These are phyloP conservation scores for Alternaria sp. DNA, from an alignment of 2,329 filamentous ascomycete genomes.

Conservation along the genomic window DNA sequence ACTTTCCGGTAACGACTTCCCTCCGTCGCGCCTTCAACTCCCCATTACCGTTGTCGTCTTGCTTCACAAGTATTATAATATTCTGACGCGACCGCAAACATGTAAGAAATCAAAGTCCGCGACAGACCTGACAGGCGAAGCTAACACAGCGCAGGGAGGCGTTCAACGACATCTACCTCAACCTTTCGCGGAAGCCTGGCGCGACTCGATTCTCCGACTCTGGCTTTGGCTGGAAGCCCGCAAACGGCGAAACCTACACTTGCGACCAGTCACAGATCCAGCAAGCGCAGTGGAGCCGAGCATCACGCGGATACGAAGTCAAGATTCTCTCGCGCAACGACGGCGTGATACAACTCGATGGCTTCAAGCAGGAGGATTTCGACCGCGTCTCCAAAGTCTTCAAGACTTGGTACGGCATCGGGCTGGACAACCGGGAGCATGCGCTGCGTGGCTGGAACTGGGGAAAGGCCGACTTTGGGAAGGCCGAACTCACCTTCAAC, in stretches of 20 bases:
- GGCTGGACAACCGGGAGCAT: constrained; percentile 90
- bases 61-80: neutral
- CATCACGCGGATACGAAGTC: constrained; percentile 89
- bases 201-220: constrained; percentile 95
- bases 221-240: constrained; percentile 94
- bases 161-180: constrained; percentile 96
- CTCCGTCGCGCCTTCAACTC: neutral
- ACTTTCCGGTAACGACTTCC: constrained; percentile 5
- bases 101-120: neutral
- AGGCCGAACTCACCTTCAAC: constrained; percentile 93
- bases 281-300: constrained; percentile 91
- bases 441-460: constrained; percentile 98
- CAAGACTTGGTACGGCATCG: constrained; percentile 97
- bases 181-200: constrained; percentile 89
- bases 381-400: constrained; percentile 91
- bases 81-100: neutral
- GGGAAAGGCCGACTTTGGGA: constrained; percentile 97
- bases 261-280: constrained; percentile 86
- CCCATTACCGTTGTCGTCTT: neutral
- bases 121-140: neutral
- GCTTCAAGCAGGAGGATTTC: constrained; percentile 92
- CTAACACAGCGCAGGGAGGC: constrained; percentile 69
- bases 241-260: constrained; percentile 88
- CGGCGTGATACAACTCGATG: constrained; percentile 90
- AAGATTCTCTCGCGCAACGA: constrained; percentile 87